Base-by-base conservation (phyloP, 805 yeast genomes). In the Debaryomyces hansenii region DNA sequence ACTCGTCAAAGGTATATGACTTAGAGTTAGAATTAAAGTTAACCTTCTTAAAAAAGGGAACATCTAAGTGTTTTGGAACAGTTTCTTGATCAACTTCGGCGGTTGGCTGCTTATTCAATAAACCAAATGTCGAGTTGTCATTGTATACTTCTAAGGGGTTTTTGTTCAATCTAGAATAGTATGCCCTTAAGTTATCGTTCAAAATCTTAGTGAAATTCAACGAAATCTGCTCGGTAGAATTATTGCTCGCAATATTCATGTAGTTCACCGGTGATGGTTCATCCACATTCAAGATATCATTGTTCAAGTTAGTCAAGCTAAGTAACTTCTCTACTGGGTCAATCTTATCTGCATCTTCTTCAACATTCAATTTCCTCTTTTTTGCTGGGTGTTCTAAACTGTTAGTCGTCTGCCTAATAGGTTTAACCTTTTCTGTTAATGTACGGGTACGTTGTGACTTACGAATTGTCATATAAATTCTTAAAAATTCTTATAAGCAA, bases 241-340 rank as follows among this genome's bases (percentile, higher is more conserved):
- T 32, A 20, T 20, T 35, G 38, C 20, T 35, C 8, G 27, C 16
- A 12, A 12, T 27, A 18, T 31, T 39, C 20, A 29, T 31, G 21
- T 39, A 39, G 42, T 28, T 39, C 20, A 28, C 21, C 15, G 34
- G 42, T 18, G 28, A 27, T 12, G 42, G 42, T 32, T 50, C 53
- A 6, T 42, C 68, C 46, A 63, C 51, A 37, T 58, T 58, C 44
- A 59, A 55, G 34, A 67, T 62, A 48, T 69, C 74, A 32, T 54
- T 58, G 46, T 66, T 59, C 20, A 55, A 47, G 43, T 57, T 64
- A 9, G 72, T 60, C 44, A 69, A 63, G 46, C 72, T 64, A 41
- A 72, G 57, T 31, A 72, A 60, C 49, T 63, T 70, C 52, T 72
- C 74, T 42, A 72, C 75, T 5, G 77, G 77, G 51, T 72, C 77